Evolutionary conservation across 23 red algal genomes (phyloP).

Genomic region (Gracilaria domingensis): DNA sequence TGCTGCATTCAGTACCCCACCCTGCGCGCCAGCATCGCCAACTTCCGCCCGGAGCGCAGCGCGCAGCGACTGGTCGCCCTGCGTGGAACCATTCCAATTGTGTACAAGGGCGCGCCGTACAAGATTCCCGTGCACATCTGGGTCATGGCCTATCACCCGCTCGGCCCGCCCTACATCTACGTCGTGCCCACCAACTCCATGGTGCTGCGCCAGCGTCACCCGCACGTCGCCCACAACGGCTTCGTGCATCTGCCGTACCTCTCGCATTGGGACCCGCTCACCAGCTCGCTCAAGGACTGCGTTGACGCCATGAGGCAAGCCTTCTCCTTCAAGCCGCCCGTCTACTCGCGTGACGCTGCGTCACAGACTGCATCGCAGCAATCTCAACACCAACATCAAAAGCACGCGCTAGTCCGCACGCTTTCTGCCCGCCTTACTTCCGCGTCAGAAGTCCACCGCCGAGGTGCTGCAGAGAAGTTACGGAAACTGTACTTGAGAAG

Average conservation of each 20-base stretch:
- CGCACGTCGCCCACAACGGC: conserved; percentile 45
- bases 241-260: conserved; percentile 49
- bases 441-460: background rate
- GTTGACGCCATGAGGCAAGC: conserved; percentile 48
- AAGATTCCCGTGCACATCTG: conserved; percentile 56
- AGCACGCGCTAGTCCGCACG: background rate
- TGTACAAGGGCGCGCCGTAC: conserved; percentile 31
- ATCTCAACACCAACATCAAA: background rate
- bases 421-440: conserved; percentile 22
- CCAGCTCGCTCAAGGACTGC: conserved; percentile 11
- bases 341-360: conserved; percentile 7
- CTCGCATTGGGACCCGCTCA: conserved; percentile 50
- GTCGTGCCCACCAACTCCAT: conserved; percentile 46
- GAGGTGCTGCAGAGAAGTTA: conserved; percentile 1
- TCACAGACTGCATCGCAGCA: background rate
- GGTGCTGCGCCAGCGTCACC: conserved; percentile 37
- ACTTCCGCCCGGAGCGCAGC: conserved; percentile 1
- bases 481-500: background rate
- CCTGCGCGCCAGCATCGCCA: conserved; percentile 7
- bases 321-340: conserved; percentile 55
- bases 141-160: conserved; percentile 36
- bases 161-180: conserved; percentile 31
- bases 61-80: conserved; percentile 33
- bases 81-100: conserved; percentile 51
- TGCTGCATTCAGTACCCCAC: conserved; percentile 48